These are phyloP conservation scores for Fusarium staphyleae DNA, from an alignment of 2,329 filamentous ascomycete species.

Conservation along the genomic window DNA sequence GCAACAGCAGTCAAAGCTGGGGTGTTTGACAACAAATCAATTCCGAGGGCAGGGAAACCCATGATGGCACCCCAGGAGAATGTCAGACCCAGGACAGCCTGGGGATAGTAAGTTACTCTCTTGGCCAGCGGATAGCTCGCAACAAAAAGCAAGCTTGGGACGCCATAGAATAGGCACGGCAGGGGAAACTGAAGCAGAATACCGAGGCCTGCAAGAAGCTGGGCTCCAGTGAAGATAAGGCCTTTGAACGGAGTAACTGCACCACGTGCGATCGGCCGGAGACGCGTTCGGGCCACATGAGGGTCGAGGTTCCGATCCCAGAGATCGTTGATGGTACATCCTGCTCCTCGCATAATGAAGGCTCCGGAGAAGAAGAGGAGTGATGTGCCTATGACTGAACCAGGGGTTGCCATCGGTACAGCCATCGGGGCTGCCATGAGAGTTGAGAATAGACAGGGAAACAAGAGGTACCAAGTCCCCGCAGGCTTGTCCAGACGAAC, in stretches of 20 bases:
- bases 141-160: conserved; percentile 77
- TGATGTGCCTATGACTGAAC: conserved; percentile 68
- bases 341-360: conserved; percentile 85
- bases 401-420: conserved; percentile 64
- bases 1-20: conserved; percentile 70
- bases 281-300: conserved; percentile 75
- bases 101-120: conserved; percentile 85
- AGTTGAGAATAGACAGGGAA: conserved; percentile 85
- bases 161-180: conserved; percentile 77
- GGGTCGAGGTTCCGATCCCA: conserved; percentile 90
- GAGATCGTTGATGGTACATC: conserved; percentile 89
- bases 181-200: conserved; percentile 79
- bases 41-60: conserved; percentile 83
- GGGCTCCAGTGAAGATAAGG: conserved; percentile 74
- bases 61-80: conserved; percentile 91
- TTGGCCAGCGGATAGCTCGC: conserved; percentile 83
- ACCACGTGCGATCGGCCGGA: conserved; percentile 81
- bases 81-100: conserved; percentile 81
- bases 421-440: conserved; percentile 78
- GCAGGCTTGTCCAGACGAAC: conserved; percentile 81
- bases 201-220: conserved; percentile 76
- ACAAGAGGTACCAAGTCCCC: conserved; percentile 85
- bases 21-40: conserved; percentile 72
- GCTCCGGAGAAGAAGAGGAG: conserved; percentile 78
- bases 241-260: conserved; percentile 77